Conservation (phyloP, 306 rosid species). For the Crataegus laevigata region DNA sequence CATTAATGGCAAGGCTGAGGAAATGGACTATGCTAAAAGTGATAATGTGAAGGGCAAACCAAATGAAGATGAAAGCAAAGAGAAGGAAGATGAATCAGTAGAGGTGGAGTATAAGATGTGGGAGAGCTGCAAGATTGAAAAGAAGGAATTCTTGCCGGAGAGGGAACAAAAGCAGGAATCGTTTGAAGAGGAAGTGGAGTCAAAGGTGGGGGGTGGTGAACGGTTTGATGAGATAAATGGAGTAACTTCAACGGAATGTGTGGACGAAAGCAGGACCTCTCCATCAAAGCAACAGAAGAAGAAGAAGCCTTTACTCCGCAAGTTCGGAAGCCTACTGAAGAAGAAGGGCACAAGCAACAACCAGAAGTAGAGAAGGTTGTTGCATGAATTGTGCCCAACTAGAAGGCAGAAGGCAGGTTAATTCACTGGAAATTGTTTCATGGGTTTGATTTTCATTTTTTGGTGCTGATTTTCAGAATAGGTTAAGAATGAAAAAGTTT, state of each 20-base stretch:
- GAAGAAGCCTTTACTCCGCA: conserved; percentile 82
- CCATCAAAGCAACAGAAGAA: conserved; percentile 81
- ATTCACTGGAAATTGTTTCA: conserved; percentile 41
- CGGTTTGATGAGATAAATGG: conserved; percentile 65
- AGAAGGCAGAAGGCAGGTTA: conserved; percentile 23
- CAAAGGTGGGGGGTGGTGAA: conserved; percentile 47
- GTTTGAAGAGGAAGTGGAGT: conserved; percentile 58
- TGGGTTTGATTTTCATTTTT: conserved; percentile 47
- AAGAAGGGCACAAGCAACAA: conserved; percentile 61
- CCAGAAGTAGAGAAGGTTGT: conserved; percentile 62
- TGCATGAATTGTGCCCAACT: conserved; percentile 17
- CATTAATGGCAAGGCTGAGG: conserved; percentile 33
- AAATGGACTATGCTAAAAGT: conserved; percentile 26
- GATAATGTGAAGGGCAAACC: conserved; percentile 43
- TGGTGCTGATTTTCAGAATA: conserved; percentile 26
- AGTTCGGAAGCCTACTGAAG: conserved; percentile 90
- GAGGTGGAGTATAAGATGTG: conserved; percentile 76
- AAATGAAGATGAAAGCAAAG: conserved; percentile 40
- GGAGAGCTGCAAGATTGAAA: conserved; percentile 95
- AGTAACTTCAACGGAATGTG: conserved; percentile 34
- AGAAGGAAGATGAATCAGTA: conserved; percentile 42
- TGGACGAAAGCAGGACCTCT: conserved; percentile 41
- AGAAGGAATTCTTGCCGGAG: conserved; percentile 85
- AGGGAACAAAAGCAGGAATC: conserved; percentile 62
- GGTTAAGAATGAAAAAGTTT: conserved; percentile 56